Evolutionary conservation across 371 early-diverging fungal genomes (phyloP), one percentile per base, ranked within the genome.

Genomic region (Mucor circinelloides): DNA sequence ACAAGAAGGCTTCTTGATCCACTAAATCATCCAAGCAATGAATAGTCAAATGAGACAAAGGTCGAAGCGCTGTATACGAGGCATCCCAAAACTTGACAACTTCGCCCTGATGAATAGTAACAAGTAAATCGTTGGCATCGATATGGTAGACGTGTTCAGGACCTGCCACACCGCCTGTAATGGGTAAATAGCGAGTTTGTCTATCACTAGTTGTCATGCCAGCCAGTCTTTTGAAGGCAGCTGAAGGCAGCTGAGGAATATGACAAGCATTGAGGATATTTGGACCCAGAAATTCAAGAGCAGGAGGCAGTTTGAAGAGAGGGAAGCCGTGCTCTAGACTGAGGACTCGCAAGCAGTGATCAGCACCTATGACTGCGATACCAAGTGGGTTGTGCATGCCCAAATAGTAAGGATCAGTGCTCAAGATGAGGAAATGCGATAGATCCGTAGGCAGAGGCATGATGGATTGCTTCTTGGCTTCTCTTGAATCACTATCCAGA

Each of bases 41-140:
- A 21, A 83, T 70, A 1, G 83, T 82, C 8, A 84, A 70, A 57
- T 84, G 76, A 40, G 80, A 71, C n/a, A 87, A 63, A 2, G 86
- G 86, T 3, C 82, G 71, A 23, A 83, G 72, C 0, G 76, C 71
- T n/a, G 79, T 78, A 61, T 68, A 83, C 0, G 86, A 76, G 6
- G 88, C 85, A 50, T 87, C 88, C 85, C 86, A 87, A 58, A 85
- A 83, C 1, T 80, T 81, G 30, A 87, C 66, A 19, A 76, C 69
- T 34, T 72, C 71, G 21, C 77, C 78, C 7, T 69, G 71, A 58
- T 87, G 88, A 21, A 80, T 74, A 0, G 88, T 86, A 2, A 85
- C 60, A 21, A 87, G 60, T 6, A 87, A 42, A 64, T 87, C 88
- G 34, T 76, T 80, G 2, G 81, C 79, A 2, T 69, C 67, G 12